Evolutionary conservation across 768 basidiomycete species (phyloP).

Genomic region (Tricholoma saponaceum): DNA sequence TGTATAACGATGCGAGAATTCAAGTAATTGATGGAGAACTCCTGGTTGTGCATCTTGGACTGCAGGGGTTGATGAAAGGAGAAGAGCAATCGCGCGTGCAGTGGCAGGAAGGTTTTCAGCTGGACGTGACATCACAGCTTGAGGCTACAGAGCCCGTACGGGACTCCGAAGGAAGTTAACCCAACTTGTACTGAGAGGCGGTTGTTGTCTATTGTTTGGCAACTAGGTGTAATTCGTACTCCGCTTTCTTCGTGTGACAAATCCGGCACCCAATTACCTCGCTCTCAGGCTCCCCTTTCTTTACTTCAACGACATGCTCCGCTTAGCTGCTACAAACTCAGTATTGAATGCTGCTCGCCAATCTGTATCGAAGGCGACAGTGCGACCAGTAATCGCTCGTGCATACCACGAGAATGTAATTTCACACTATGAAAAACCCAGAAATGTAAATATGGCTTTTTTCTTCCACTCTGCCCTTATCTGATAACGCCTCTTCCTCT

Average conservation of each 20-base stretch:
- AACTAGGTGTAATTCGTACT: not conserved
- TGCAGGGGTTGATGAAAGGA: constrained; percentile 78
- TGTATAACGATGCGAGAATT: constrained; percentile 83
- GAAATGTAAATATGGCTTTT: constrained; percentile 70
- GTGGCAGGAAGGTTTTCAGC: constrained; percentile 79
- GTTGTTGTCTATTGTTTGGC: constrained; percentile 8
- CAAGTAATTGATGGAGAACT: constrained; percentile 82
- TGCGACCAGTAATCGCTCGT: constrained; percentile 56
- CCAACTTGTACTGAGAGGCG: too few species aligned
- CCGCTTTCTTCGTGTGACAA: constrained; percentile 10
- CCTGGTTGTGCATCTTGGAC: constrained; percentile 85
- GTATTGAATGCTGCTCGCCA: constrained; percentile 45
- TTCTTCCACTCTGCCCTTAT: constrained; percentile 37
- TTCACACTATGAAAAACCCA: constrained; percentile 94
- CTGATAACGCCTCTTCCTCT: constrained; percentile 47
- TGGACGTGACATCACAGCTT: constrained; percentile 38
- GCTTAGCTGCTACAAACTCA: constrained; percentile 53
- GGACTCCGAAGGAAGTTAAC: not conserved
- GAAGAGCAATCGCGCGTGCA: constrained; percentile 77
- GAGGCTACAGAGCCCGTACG: constrained; percentile 5
- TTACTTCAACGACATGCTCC: constrained; percentile 50
- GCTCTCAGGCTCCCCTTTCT: constrained; percentile 3
- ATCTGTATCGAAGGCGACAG: constrained; percentile 30
- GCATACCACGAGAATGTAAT: constrained; percentile 96
- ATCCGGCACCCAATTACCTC: constrained; percentile 7